Evolutionary conservation across 257 asterid genomes (phyloP).

Genomic region (Solanum chilense): DNA sequence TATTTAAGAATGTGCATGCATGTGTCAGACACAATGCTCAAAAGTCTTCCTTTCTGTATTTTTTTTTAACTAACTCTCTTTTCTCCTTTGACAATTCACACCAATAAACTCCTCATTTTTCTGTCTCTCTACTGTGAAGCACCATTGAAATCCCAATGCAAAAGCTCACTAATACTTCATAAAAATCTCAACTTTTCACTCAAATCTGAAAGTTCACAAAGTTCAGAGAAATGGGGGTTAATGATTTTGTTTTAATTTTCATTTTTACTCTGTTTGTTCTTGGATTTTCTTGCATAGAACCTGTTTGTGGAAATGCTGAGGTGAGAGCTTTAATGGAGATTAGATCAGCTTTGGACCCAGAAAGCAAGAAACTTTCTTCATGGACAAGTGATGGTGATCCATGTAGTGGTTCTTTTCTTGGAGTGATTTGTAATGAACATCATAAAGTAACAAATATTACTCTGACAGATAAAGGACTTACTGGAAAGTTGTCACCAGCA

Average conservation of each 20-base stretch:
- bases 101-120: not conserved
- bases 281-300: conserved; percentile 12
- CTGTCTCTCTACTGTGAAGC: not conserved
- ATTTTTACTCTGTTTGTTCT: conserved; percentile 15
- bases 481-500: conserved; percentile 81
- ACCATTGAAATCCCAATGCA: not conserved
- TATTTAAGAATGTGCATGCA: not conserved
- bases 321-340: conserved; percentile 73
- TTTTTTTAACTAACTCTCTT: not conserved
- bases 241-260: not conserved
- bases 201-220: not conserved
- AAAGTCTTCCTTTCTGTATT: not conserved
- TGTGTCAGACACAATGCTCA: not conserved
- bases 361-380: conserved; percentile 40
- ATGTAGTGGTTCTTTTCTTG: conserved; percentile 61
- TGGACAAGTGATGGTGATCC: conserved; percentile 73
- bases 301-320: conserved; percentile 50
- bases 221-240: conserved; percentile 22
- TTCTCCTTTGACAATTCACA: not conserved
- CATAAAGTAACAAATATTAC: conserved; percentile 73
- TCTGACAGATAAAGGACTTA: conserved; percentile 47
- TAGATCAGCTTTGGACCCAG: conserved; percentile 69
- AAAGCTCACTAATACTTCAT: not conserved
- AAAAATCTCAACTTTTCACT: not conserved
- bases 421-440: conserved; percentile 81